Evolutionary conservation across 495 filamentous ascomycete genomes (phyloP), one percentile per base, ranked within the genome.

Genomic region (Hypoxylon lenormandii): DNA sequence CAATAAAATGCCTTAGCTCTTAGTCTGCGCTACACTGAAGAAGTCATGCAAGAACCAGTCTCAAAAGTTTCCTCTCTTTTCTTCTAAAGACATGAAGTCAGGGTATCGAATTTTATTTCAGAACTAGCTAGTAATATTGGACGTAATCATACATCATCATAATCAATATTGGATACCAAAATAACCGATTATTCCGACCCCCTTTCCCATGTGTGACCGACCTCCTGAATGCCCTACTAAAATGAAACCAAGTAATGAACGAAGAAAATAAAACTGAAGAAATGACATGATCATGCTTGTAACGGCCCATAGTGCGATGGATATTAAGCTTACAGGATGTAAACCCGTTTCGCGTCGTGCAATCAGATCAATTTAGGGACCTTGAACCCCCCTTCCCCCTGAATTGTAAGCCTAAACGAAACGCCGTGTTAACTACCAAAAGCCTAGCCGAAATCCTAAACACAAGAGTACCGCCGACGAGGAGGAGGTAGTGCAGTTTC

Each of bases 81-180:
- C 6, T 33, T 33, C 10, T 33, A 66, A 60, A 11, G 49, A 56
- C 46, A 12, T 37, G 13, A 61, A 66, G 38, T 59, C 46, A 51
- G 60, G 59, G 65, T 69, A 63, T 69, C 65, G 2, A 37, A 47
- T 46, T 69, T 59, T 52, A 22, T 33, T 23, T 15, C 1, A 23
- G 50, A 49, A 51, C 38, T 23, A 50, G 21, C 23, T 26, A 23
- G 5, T 7, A 68, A 37, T 21, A 18, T 49, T 19, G 42, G 21
- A 45, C 42, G 11, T 51, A 60, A 43, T 53, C 28, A 37, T 57
- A 45, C 23, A 22, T 22, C 40, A 37, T 55, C 28, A 45, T 15
- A 6, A 36, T 23, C 18, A 48, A 54, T 8, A 47, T 37, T 33
- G 38, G 26, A 64, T 21, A 60, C 36, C 5, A 11, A 54, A 21